Conservation (phyloP, 345 rosid species). For the Mangifera indica region DNA sequence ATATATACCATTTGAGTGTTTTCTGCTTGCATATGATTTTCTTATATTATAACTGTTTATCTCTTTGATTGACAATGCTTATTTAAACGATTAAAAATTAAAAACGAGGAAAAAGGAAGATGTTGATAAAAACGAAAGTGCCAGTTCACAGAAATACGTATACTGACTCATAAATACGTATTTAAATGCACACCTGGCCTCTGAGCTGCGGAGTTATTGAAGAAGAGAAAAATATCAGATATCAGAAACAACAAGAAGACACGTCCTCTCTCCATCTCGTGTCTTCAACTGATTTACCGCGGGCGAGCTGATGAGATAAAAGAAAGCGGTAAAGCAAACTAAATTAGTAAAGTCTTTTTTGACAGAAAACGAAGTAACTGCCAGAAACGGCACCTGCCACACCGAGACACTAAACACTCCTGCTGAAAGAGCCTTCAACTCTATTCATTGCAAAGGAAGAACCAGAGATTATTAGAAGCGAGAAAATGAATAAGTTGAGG, state of each 20-base stretch:
- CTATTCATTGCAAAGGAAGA: not conserved
- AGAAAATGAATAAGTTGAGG: not conserved
- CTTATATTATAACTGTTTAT: too few relatives aligned
- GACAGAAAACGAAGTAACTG: slow-evolving; percentile 13
- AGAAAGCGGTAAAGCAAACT: slow-evolving; percentile 11
- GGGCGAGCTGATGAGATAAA: slow-evolving; percentile 22
- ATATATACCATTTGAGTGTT: too few relatives aligned
- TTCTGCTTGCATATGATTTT: too few relatives aligned
- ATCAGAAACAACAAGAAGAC: slow-evolving; percentile 25
- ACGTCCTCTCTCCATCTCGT: slow-evolving; percentile 46
- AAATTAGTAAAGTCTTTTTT: slow-evolving; percentile 5
- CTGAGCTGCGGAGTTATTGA: slow-evolving; percentile 53
- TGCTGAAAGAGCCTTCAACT: not conserved
- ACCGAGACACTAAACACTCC: not conserved
- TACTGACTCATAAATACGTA: not conserved
- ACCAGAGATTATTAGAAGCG: not conserved
- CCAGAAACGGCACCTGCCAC: not conserved
- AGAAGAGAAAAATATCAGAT: slow-evolving; percentile 36
- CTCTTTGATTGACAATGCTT: too few relatives aligned
- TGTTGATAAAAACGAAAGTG: not conserved
- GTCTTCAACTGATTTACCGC: slow-evolving; percentile 18
- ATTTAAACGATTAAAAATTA: too few relatives aligned
- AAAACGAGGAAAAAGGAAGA: not conserved
- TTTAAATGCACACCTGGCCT: slow-evolving; percentile 42
- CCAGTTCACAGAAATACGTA: not conserved